Base-by-base conservation (phyloP, 2,329 filamentous ascomycete genomes). In the Tolypocladium amazonense region DNA sequence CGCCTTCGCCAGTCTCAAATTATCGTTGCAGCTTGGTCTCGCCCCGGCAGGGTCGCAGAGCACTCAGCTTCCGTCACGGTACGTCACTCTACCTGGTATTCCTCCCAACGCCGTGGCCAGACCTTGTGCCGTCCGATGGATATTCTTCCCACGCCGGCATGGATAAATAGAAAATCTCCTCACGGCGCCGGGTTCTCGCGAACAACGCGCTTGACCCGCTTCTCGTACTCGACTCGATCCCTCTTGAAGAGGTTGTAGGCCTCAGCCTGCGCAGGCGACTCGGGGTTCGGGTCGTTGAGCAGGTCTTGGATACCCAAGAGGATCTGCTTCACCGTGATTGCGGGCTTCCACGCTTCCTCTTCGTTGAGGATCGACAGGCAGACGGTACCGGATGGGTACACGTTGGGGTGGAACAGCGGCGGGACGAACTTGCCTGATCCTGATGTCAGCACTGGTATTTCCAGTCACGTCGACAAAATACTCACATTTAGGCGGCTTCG, bases 311-410 rank as follows among this genome's bases (percentile, higher is more conserved):
- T 96, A 56, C 94, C 94, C 1, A 97, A 82, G 7, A 97, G 83
- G 64, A 99, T 97, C 76, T 97, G 92, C 77, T 97, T 97, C 73
- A 99, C 91, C 0, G 94, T 99, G 70, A 99, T 99, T 8, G 94
- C 93, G 1, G 94, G 95, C 75, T 96, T 95, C 94, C 95, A 99
- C 8, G 90, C 92, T 73, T 99, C 94, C 69, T 99, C 94, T 74
- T 99, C 95, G 76, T 97, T 99, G 65, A 99, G 78, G 66, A 99
- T 99, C 35, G 91, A 96, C 27, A 99, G 83, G 72, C 94, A 99
- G 63, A 99, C 94, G 56, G 94, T 99, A 66, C 94, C 95, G 0
- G 93, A 97, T 0, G 94, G 94, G 73, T 99, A 99, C 66, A 99
- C 94, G 73, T 99, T 99, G 0, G 94, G 94, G 71, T 99, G 94